phyloP scores from a whole-genome alignment of 108 stramenopile species.

The Licmophora abbreviata region DNA sequence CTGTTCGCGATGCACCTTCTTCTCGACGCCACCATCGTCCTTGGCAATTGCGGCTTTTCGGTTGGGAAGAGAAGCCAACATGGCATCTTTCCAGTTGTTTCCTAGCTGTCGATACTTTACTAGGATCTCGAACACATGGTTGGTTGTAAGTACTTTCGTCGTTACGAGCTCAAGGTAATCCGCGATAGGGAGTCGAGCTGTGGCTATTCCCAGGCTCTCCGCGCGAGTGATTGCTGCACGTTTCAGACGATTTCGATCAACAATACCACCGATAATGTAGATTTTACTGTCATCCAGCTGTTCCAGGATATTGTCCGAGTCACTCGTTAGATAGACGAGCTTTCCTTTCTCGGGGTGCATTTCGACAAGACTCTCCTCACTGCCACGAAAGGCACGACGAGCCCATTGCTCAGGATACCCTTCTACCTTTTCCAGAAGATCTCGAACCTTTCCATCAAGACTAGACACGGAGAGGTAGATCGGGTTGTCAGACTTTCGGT shows the following conservation, averaged over 20 bases:
- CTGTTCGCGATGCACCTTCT: not conserved
- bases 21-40: not conserved
- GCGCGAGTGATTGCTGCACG: constrained; percentile 53
- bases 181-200: constrained; percentile 61
- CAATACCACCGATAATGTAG: constrained; percentile 84
- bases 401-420: constrained; percentile 70
- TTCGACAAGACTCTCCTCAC: constrained; percentile 34
- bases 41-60: constrained; percentile 40
- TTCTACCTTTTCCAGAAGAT: constrained; percentile 52
- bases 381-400: constrained; percentile 37
- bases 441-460: constrained; percentile 30
- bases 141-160: constrained; percentile 65
- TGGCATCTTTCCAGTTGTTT: constrained; percentile 62
- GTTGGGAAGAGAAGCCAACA: constrained; percentile 54
- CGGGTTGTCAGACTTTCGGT: constrained; percentile 40
- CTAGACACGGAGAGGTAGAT: constrained; percentile 36
- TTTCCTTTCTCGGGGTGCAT: constrained; percentile 25
- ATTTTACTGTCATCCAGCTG: constrained; percentile 50
- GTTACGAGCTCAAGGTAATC: constrained; percentile 44
- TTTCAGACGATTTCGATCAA: constrained; percentile 76
- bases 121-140: constrained; percentile 83
- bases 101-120: constrained; percentile 49
- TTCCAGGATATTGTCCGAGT: constrained; percentile 51
- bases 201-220: constrained; percentile 47
- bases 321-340: constrained; percentile 76